Conservation (phyloP, 2,329 filamentous ascomycete species). For the Didymella pomorum region DNA sequence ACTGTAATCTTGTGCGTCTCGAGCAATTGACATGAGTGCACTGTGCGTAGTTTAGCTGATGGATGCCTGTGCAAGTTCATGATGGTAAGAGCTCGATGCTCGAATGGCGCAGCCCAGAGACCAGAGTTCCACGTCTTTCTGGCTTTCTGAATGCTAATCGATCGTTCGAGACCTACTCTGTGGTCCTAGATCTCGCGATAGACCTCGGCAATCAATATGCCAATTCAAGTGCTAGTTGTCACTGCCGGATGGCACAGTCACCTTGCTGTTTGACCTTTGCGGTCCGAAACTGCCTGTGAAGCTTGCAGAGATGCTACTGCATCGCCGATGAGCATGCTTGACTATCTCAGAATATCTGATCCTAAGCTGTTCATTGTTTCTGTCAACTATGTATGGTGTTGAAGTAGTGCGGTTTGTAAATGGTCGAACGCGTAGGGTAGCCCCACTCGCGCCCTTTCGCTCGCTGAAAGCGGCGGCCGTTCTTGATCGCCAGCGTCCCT, state of each 20-base stretch:
- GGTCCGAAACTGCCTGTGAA: not conserved
- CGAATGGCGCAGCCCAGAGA: not conserved
- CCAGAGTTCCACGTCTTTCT: not conserved
- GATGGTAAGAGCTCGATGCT: not conserved
- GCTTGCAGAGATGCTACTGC: not conserved
- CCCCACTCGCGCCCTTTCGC: slow-evolving; percentile 11
- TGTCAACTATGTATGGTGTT: not conserved
- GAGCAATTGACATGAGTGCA: not conserved
- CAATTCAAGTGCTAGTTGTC: not conserved
- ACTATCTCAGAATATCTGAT: not conserved
- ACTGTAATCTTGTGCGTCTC: not conserved
- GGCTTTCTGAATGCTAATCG: too few relatives aligned
- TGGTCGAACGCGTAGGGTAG: slow-evolving; percentile 23
- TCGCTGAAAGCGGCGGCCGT: slow-evolving; percentile 20
- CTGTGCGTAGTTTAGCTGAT: not conserved
- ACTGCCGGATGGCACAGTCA: not conserved
- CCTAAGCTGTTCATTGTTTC: not conserved
- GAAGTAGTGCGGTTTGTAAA: not conserved
- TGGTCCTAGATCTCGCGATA: not conserved
- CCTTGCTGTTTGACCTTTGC: not conserved
- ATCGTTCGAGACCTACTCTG: not conserved
- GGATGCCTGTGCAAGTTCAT: not conserved
- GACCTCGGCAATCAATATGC: not conserved
- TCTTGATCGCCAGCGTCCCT: slow-evolving; percentile 1
- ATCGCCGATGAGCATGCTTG: not conserved